phyloP scores from a whole-genome alignment of 352 stramenopile genomes.

The Globisporangium nunn region DNA sequence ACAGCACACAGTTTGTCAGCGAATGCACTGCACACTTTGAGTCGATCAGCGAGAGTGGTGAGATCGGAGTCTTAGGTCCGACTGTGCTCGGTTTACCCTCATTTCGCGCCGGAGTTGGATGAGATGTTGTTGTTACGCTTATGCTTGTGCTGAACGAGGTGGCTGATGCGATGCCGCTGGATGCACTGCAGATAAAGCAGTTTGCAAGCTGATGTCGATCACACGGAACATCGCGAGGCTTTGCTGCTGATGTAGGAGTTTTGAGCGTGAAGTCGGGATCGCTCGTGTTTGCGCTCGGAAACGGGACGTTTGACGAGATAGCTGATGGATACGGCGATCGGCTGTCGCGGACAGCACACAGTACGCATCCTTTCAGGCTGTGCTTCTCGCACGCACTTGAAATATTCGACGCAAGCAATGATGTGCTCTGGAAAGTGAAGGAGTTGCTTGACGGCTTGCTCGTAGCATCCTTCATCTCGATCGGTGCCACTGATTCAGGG shows the following conservation, averaged over 20 bases:
- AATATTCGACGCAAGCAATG: neutral
- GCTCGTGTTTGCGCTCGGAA: neutral
- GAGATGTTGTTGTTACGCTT: neutral
- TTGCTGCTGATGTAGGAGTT: neutral
- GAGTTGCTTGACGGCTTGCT: neutral
- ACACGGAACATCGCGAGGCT: conserved; percentile 19
- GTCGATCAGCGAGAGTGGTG: neutral
- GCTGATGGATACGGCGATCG: conserved; percentile 1
- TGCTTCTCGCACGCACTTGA: conserved; percentile 33
- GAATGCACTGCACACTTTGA: conserved; percentile 45
- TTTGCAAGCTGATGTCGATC: conserved; percentile 37
- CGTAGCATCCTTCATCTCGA: neutral
- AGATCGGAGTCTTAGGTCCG: neutral
- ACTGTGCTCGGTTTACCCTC: neutral
- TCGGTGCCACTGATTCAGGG: neutral
- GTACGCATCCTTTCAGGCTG: conserved; percentile 51
- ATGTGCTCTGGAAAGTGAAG: neutral
- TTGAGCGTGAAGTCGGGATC: neutral
- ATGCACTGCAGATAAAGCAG: conserved; percentile 63
- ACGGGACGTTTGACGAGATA: neutral
- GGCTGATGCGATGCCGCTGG: neutral
- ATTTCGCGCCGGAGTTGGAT: neutral
- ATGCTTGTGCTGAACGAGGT: neutral
- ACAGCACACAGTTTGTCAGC: conserved; percentile 70
- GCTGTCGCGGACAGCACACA: conserved; percentile 37